Conservation (phyloP, 345 rosid genomes). For the Microcos paniculata region DNA sequence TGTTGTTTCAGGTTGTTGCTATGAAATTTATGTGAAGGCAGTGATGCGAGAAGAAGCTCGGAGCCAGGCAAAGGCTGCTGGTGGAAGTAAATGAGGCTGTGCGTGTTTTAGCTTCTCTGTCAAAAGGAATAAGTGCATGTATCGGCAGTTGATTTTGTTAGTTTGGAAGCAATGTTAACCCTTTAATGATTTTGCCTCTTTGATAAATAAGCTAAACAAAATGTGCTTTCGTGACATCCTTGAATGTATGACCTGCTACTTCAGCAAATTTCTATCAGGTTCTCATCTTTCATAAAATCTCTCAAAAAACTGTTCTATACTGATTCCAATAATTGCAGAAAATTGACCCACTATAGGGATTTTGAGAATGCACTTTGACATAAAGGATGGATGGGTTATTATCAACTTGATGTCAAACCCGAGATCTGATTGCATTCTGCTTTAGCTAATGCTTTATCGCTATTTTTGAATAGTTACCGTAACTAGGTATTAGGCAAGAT, state of each 20-base stretch:
- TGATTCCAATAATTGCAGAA: not conserved
- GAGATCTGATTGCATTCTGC: not conserved
- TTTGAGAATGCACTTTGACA: not conserved
- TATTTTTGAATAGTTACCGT: no score
- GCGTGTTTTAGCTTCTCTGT: not conserved
- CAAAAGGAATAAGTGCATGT: not conserved
- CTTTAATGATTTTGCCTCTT: not conserved
- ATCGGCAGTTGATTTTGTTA: constrained; percentile 5
- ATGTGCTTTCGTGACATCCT: constrained; percentile 14
- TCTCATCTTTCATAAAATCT: not conserved
- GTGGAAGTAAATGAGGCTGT: constrained; percentile 34
- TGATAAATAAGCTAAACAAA: not conserved
- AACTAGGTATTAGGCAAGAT: not conserved
- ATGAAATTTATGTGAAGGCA: constrained; percentile 81
- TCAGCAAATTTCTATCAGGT: not conserved
- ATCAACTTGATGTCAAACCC: not conserved
- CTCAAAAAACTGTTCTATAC: not conserved
- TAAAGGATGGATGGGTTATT: not conserved
- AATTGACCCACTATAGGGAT: not conserved
- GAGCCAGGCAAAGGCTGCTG: constrained; percentile 30
- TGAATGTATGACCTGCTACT: constrained; percentile 10
- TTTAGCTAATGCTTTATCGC: not conserved
- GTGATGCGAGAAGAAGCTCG: constrained; percentile 72
- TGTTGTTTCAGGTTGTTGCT: constrained; percentile 77
- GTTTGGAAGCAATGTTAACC: not conserved